A percentile compares a stretch with the other conserved stretches of the same genome.
Conservation (phyloP, 495 filamentous ascomycete species). For the Melanomma pulvis-pyrius region DNA sequence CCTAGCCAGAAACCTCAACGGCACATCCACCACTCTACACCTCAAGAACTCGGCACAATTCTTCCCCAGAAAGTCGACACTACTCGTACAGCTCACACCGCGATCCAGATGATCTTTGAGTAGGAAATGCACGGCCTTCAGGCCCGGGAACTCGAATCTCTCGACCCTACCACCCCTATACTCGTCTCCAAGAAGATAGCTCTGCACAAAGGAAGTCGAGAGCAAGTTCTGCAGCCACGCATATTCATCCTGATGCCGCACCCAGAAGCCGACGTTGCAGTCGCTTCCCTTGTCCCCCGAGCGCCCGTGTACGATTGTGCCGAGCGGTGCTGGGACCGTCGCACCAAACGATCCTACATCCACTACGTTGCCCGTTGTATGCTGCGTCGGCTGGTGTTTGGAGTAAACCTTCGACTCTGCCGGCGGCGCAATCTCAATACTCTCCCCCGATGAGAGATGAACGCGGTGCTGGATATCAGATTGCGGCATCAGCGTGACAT, state of each 20-base stretch:
- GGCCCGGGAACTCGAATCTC: conserved; percentile 39
- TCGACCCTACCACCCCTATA: conserved; percentile 36
- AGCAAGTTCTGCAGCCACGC: conserved; percentile 44
- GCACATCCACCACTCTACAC: conserved; percentile 36
- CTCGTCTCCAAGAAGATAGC: conserved; percentile 41
- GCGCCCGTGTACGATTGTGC: conserved; percentile 43
- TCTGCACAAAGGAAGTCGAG: conserved; percentile 37
- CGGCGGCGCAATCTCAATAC: conserved; percentile 31
- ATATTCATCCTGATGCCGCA: conserved; percentile 38
- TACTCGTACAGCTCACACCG: conserved; percentile 39
- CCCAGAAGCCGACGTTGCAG: conserved; percentile 44
- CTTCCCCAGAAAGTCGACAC: conserved; percentile 43
- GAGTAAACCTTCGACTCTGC: conserved; percentile 21
- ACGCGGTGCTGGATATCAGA: conserved; percentile 10
- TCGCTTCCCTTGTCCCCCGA: conserved; percentile 47
- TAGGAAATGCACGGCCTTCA: conserved; percentile 45
- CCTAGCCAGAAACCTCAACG: conserved; percentile 19
- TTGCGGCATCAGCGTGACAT: conserved; percentile 38
- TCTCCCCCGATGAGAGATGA: conserved; percentile 33
- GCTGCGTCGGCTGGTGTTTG: conserved; percentile 31
- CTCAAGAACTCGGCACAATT: conserved; percentile 43
- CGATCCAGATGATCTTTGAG: conserved; percentile 41
- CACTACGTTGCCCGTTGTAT: conserved; percentile 16
- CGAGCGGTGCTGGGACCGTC: conserved; percentile 36
- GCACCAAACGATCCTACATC: conserved; percentile 33